Evolutionary conservation across 805 yeast genomes (phyloP).

Genomic region (Metschnikowia baotianmanensis): DNA sequence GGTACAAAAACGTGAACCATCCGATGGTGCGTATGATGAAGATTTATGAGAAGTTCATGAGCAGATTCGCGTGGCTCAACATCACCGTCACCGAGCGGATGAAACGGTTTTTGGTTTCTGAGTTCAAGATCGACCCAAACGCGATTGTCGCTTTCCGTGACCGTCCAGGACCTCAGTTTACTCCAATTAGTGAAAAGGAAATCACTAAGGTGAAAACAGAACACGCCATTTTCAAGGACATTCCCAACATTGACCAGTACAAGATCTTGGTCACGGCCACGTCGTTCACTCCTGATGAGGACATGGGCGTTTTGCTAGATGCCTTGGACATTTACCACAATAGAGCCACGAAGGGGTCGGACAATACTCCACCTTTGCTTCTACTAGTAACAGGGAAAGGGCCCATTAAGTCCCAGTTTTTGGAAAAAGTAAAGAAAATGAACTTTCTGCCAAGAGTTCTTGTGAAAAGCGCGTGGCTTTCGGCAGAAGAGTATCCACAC

Average conservation of each 20-base stretch:
- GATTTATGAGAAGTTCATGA: constrained; percentile 61
- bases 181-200: constrained; percentile 39
- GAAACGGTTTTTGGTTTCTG: constrained; percentile 55
- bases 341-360: constrained; percentile 1
- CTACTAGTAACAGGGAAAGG: constrained; percentile 97
- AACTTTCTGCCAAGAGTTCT: constrained; percentile 48
- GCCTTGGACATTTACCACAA: constrained; percentile 63
- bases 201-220: constrained; percentile 29
- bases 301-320: constrained; percentile 64
- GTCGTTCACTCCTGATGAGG: constrained; percentile 95
- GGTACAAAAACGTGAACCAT: constrained; percentile 51
- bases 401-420: constrained; percentile 62
- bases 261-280: constrained; percentile 83
- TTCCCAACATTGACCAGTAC: constrained; percentile 35
- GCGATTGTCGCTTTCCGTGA: constrained; percentile 73
- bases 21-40: constrained; percentile 61
- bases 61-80: constrained; percentile 65
- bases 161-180: constrained; percentile 72
- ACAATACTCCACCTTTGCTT: constrained; percentile 52
- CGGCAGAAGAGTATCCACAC: constrained; percentile 74
- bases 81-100: constrained; percentile 78
- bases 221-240: constrained; percentile 28
- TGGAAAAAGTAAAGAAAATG: constrained; percentile 43
- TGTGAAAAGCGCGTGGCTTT: constrained; percentile 72
- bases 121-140: constrained; percentile 48